Percentiles rank a stretch among this genome's conserved stretches.
phyloP scores from a whole-genome alignment of 2,329 filamentous ascomycete genomes.

The Aspergillus melleus region DNA sequence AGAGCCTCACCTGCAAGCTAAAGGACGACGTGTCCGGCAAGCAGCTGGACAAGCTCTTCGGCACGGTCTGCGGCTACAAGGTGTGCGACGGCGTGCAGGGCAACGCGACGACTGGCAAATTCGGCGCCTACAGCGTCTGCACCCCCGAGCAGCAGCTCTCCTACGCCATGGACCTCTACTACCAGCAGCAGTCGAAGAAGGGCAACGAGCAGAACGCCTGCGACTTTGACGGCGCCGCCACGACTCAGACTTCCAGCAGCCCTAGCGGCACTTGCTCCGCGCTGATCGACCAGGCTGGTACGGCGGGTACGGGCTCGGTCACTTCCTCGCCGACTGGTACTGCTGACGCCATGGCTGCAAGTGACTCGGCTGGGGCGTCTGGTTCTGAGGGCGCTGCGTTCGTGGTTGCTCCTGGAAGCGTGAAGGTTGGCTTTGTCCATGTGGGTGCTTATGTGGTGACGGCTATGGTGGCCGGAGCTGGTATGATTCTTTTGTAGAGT shows the following conservation, averaged over 20 bases:
- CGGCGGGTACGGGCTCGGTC: constrained; percentile 38
- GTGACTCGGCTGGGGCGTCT: constrained; percentile 10
- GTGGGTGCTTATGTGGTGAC: constrained; percentile 40
- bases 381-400: constrained; percentile 31
- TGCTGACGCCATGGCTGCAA: constrained; percentile 14
- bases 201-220: constrained; percentile 40
- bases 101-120: constrained; percentile 42
- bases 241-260: constrained; percentile 31
- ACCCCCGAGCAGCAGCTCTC: constrained; percentile 41
- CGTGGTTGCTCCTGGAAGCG: constrained; percentile 23
- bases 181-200: constrained; percentile 35
- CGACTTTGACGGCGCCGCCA: constrained; percentile 44
- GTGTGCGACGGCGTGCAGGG: constrained; percentile 43
- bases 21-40: constrained; percentile 55
- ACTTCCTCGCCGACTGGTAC: constrained; percentile 33
- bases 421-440: constrained; percentile 37
- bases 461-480: constrained; percentile 40
- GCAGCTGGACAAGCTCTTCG: constrained; percentile 69
- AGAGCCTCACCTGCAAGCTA: constrained; percentile 68
- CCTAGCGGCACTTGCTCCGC: constrained; percentile 36
- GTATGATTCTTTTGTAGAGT: constrained; percentile 44
- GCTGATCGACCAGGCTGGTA: constrained; percentile 40
- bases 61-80: constrained; percentile 41
- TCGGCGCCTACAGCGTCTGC: constrained; percentile 49
- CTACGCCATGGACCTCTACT: constrained; percentile 46